Evolutionary conservation across 1,139 yeast genomes (phyloP).

Genomic region (Debaryomycetaceae sp.): DNA sequence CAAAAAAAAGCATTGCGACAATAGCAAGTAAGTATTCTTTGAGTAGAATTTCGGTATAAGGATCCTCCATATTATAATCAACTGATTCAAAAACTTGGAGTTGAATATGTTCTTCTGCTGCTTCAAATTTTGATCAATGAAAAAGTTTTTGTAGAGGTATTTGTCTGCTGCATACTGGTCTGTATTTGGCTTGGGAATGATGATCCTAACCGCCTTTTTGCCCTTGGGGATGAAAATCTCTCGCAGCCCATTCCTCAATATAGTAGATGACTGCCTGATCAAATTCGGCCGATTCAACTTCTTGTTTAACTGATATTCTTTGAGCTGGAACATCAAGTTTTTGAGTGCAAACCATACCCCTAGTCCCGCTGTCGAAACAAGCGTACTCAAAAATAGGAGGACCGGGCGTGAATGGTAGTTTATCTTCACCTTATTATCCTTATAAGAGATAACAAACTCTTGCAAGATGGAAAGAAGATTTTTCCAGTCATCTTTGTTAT

Average conservation of each 20-base stretch:
- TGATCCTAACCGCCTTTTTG: conserved; percentile 42
- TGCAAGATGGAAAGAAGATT: conserved; percentile 33
- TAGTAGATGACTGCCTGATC: conserved; percentile 41
- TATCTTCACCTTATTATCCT: conserved; percentile 36
- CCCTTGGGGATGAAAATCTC: conserved; percentile 54
- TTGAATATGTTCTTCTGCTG: conserved; percentile 45
- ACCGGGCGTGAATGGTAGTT: conserved; percentile 47
- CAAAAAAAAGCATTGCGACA: conserved; percentile 72
- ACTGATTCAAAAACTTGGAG: conserved; percentile 69
- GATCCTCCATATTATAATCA: conserved; percentile 75
- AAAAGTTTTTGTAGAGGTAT: conserved; percentile 54
- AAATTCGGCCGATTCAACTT: conserved; percentile 34
- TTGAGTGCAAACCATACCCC: conserved; percentile 35
- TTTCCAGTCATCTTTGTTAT: conserved; percentile 31
- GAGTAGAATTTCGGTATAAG: conserved; percentile 71
- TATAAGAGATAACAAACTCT: conserved; percentile 36
- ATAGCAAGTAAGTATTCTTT: conserved; percentile 62
- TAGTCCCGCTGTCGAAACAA: conserved; percentile 43
- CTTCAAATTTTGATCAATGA: conserved; percentile 34
- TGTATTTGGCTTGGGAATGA: conserved; percentile 55
- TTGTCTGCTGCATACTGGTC: conserved; percentile 70
- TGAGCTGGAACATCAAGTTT: conserved; percentile 27
- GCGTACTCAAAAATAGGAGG: conserved; percentile 39
- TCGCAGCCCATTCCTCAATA: conserved; percentile 52
- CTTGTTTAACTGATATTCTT: conserved; percentile 26